Evolutionary conservation across 2,329 filamentous ascomycete genomes (phyloP).

Genomic region (Talaromyces rugulosus): DNA sequence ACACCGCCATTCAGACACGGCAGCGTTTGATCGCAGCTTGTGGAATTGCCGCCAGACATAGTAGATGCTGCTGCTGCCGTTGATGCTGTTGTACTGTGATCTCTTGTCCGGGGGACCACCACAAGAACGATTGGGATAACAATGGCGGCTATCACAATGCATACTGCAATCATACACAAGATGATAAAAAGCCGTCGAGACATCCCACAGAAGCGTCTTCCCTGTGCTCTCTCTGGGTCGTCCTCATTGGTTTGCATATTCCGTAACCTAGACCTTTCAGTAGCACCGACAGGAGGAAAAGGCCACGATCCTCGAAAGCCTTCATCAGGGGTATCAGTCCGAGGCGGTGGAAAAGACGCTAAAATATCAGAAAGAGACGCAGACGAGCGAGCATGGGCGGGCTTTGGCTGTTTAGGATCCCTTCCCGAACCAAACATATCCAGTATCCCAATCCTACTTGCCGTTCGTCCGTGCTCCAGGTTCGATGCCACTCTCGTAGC

Average conservation of each 20-base stretch:
- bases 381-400: conserved; percentile 36
- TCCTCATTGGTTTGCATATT: conserved; percentile 19
- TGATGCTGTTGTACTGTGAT: conserved; percentile 12
- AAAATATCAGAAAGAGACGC: conserved; percentile 61
- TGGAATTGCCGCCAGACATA: conserved; percentile 14
- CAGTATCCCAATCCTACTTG: conserved; percentile 54
- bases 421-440: conserved; percentile 38
- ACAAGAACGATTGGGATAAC: conserved; percentile 70
- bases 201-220: conserved; percentile 74
- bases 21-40: conserved; percentile 55
- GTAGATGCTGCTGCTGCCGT: not conserved
- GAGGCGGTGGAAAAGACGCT: conserved; percentile 61
- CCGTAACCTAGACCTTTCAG: conserved; percentile 28
- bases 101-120: conserved; percentile 51
- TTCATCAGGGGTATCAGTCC: conserved; percentile 41
- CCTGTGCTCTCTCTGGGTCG: conserved; percentile 26
- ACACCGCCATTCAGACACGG: conserved; percentile 77
- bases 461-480: conserved; percentile 74
- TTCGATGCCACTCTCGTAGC: conserved; percentile 83
- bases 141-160: conserved; percentile 74
- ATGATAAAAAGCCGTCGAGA: conserved; percentile 74
- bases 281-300: conserved; percentile 24
- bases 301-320: conserved; percentile 33
- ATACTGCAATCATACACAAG: conserved; percentile 60
- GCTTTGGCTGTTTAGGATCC: conserved; percentile 16